Evolutionary conservation across 2,329 filamentous ascomycete genomes (phyloP), one percentile per base, ranked within the genome.

Genomic region (Microthyrium microscopicum): DNA sequence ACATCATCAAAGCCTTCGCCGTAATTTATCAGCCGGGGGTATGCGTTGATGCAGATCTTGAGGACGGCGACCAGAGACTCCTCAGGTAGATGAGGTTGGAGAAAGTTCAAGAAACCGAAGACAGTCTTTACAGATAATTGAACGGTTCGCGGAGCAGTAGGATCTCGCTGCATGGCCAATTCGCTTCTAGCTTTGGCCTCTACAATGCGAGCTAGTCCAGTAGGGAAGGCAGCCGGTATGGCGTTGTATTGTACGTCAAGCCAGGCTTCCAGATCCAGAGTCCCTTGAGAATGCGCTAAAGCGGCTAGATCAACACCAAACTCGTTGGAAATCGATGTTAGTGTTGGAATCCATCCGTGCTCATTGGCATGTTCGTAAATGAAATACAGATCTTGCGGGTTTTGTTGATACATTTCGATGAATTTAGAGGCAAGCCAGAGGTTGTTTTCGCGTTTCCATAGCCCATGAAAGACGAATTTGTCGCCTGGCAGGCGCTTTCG

Each of bases 11-110:
- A 85, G 4, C 81, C 84, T 55, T 92, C 82, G 2, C 84, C 85
- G 45, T 93, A 95, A 48, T 98, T 98, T 61, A 98, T 93, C 20
- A 98, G 61, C 27, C 89, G 71, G 5, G 89, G 91, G 46, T 95
- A 98, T 1, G 80, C 77, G 36, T 85, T 85, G 41, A 98, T 84
- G 52, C 85, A 94, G 34, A 76, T 72, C 20, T 87, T 72, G 55
- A 94, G 85, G 19, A 93, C 70, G 11, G 73, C 60, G 31, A 89
- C 82, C 17, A 93, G 64, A 34, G 87, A 77, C 32, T 77, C 66
- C 33, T 72, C 69, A 53, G 36, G 71, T 51, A 42, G 67, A 60
- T 37, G 64, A 56, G 55, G 70, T 62, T 39, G 70, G 20, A 94
- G 64, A 28, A 92, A 80, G 43, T 78, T 70, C 11, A 95, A 63